Base-by-base conservation (phyloP, 2,329 filamentous ascomycete species). In the Paraconiothyrium sp. region DNA sequence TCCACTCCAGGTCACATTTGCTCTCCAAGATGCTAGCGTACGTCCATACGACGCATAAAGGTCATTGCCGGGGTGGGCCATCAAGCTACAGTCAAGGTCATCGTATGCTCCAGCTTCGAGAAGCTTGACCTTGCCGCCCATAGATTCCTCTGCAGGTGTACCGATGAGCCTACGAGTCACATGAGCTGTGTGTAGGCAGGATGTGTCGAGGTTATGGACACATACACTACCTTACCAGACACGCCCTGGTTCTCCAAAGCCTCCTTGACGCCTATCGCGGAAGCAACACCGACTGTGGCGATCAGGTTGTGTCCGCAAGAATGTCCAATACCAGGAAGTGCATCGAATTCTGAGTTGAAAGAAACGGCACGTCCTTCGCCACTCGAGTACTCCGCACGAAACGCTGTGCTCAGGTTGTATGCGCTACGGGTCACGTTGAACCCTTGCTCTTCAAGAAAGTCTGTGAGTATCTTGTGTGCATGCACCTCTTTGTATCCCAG, bases 1-100 rank as follows among this genome's bases (percentile, higher is more conserved):
- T 41, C 76, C 76, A 79, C 81, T 80, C 63, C 86, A 88, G 16
- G 83, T 82, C 0, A 84, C 84, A 22, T 79, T 80, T 63, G 87
- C 80, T 46, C 79, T 76, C 4, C 76, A 69, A 65, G 84, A 87
- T 5, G 85, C 85, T 3, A 84, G 81, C 0, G 85, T 88, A 2
- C 82, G 79, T 60, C 85, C 82, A 4, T 86, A 76, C 0, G 84
- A 82, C 11, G 77, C 78, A 59, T 86, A 81, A 4, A 73, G 64
- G 10, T 59, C 59, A 20, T 74, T 75, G 10, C 75, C 74, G 4
- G 78, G 78, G 59, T 80, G 78, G 3, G 77, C 71, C 34, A 70
- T 70, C 30, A 68, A 60, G 13, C 56, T 64, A 55, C 67, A 59
- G 41, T 78, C 72, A 47, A 81, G 74, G 35, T 79, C 75, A 14